phyloP scores from a whole-genome alignment of 495 filamentous ascomycete species.

The Lasiosphaeris hirsuta region DNA sequence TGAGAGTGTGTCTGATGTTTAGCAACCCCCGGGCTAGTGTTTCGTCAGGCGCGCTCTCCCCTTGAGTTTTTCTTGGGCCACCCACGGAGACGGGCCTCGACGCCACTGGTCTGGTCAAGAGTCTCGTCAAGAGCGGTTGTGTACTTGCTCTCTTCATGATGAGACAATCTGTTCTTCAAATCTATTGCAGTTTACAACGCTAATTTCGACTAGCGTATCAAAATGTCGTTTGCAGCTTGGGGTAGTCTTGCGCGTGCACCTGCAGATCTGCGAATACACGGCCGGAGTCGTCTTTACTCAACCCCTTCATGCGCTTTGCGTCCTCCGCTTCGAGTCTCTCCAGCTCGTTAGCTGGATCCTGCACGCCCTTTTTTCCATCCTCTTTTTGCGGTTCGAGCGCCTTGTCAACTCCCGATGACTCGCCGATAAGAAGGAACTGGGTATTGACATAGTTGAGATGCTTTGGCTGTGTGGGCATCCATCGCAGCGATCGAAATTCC shows the following conservation, averaged over 20 bases:
- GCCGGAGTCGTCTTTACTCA: conserved; percentile 35
- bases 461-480: conserved; percentile 70
- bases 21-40: too few species aligned
- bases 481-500: conserved; percentile 70
- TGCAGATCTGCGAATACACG: conserved; percentile 44
- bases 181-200: background rate
- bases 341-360: conserved; percentile 54
- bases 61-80: too few species aligned
- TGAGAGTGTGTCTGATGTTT: too few species aligned
- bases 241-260: conserved; percentile 37
- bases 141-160: too few species aligned
- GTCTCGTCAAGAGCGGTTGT: too few species aligned
- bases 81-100: too few species aligned
- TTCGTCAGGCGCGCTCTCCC: too few species aligned
- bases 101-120: too few species aligned
- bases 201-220: conserved; percentile 9
- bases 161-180: too few species aligned
- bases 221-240: conserved; percentile 42
- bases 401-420: conserved; percentile 60
- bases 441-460: conserved; percentile 75
- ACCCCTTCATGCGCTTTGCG: conserved; percentile 33
- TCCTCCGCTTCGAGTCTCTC: conserved; percentile 46
- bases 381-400: conserved; percentile 57
- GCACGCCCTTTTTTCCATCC: conserved; percentile 52
- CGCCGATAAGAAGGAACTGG: conserved; percentile 80